Percentiles rank a stretch among this genome's conserved stretches.
Evolutionary conservation across 805 yeast genomes (phyloP).

Genomic region (Kockiozyma suomiensis): DNA sequence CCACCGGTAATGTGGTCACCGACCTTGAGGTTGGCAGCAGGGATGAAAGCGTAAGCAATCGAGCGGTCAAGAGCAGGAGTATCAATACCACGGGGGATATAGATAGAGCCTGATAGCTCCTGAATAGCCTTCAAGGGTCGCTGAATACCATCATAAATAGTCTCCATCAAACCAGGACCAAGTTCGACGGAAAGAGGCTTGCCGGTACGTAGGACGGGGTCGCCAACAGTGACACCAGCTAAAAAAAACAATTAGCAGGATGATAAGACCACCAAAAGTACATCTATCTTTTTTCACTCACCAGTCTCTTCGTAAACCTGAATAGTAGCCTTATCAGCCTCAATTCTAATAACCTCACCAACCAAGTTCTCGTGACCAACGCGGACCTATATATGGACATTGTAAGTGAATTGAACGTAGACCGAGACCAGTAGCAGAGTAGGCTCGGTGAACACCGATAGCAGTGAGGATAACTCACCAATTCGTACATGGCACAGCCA

Average conservation of each 20-base stretch:
- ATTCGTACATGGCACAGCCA: slow-evolving; percentile 99
- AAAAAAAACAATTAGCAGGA: background rate
- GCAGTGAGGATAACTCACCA: slow-evolving; percentile 48
- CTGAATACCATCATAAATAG: slow-evolving; percentile 98
- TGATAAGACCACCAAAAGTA: background rate
- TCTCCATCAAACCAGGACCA: slow-evolving; percentile 99
- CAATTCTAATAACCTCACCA: slow-evolving; percentile 98
- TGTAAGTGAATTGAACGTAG: background rate
- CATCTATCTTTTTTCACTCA: slow-evolving; percentile 6
- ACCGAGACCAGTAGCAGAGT: background rate
- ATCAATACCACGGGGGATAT: slow-evolving; percentile 98
- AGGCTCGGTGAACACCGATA: background rate
- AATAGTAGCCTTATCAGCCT: slow-evolving; percentile 94
- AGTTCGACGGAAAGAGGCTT: slow-evolving; percentile 98
- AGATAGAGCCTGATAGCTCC: slow-evolving; percentile 84
- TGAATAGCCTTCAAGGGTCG: slow-evolving; percentile 95
- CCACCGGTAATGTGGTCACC: slow-evolving; percentile 99
- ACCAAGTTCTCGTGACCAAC: slow-evolving; percentile 97
- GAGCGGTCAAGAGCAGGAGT: slow-evolving; percentile 92
- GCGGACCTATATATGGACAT: slow-evolving; percentile 49
- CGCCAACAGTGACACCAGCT: slow-evolving; percentile 99
- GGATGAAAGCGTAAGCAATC: slow-evolving; percentile 81
- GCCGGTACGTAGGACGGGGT: slow-evolving; percentile 97
- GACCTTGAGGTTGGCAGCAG: slow-evolving; percentile 65
- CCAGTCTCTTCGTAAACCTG: slow-evolving; percentile 97